Conservation (phyloP, 805 yeast species). For the Candida ovalis region DNA sequence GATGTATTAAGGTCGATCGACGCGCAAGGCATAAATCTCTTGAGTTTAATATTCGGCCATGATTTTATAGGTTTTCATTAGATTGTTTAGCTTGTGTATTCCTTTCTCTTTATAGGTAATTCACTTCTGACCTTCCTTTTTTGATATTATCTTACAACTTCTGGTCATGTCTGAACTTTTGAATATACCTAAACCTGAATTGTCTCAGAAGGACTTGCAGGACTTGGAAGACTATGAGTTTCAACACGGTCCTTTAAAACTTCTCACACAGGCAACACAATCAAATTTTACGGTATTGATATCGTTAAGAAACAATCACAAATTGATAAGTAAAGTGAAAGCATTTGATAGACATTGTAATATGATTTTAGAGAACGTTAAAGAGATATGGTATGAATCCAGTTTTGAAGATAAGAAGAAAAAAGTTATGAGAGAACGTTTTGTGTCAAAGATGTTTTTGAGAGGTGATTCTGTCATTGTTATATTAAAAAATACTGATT, state of each 20-base stretch:
- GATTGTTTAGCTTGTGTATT: too few species aligned
- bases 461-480: constrained; percentile 96
- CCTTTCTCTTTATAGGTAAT: too few species aligned
- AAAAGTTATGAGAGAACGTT: constrained; percentile 54
- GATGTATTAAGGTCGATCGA: too few species aligned
- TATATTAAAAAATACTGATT: constrained; percentile 39
- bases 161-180: constrained; percentile 54
- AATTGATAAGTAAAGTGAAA: constrained; percentile 81
- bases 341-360: constrained; percentile 97
- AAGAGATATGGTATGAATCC: constrained; percentile 58
- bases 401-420: constrained; percentile 62
- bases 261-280: constrained; percentile 79
- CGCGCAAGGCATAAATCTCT: too few species aligned
- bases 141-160: background rate
- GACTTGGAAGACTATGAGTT: constrained; percentile 88
- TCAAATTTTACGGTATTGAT: constrained; percentile 75
- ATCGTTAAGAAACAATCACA: constrained; percentile 90
- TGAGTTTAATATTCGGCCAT: too few species aligned
- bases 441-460: constrained; percentile 82
- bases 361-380: constrained; percentile 87
- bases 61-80: too few species aligned
- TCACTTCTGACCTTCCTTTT: background rate
- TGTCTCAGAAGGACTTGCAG: constrained; percentile 73
- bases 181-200: constrained; percentile 74
- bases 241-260: constrained; percentile 83